A percentile compares a stretch with the other conserved stretches of the same genome.
phyloP scores from a whole-genome alignment of 2,329 filamentous ascomycete species.

The Cladosporium sp. region DNA sequence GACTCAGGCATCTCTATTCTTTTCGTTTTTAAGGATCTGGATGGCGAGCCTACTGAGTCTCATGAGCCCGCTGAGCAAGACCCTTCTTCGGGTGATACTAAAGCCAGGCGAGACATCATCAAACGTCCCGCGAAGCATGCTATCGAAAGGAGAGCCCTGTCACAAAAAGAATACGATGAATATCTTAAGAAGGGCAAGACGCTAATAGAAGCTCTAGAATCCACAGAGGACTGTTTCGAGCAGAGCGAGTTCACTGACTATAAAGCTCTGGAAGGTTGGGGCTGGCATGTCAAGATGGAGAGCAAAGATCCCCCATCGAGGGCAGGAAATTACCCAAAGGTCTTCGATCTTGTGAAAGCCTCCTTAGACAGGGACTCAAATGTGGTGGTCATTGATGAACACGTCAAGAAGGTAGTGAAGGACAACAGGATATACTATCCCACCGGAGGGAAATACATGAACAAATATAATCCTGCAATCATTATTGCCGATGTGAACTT shows the following conservation, averaged over 20 bases:
- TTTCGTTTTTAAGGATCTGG: neutral
- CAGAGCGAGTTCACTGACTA: neutral
- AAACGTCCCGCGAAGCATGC: too few relatives aligned
- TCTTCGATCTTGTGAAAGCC: neutral
- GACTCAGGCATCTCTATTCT: neutral
- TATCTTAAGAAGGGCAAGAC: neutral
- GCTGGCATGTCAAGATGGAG: neutral
- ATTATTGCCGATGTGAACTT: slow-evolving; percentile 4
- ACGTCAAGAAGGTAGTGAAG: neutral
- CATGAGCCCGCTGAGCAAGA: too few relatives aligned
- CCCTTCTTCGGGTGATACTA: too few relatives aligned
- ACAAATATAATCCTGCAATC: neutral
- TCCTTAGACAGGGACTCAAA: neutral
- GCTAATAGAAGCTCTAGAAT: neutral
- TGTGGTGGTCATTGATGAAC: neutral
- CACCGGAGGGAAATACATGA: neutral
- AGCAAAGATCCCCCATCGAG: neutral
- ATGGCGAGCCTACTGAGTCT: neutral
- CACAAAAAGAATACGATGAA: neutral
- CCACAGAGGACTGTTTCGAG: neutral
- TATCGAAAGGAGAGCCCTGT: too few relatives aligned
- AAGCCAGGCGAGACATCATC: too few relatives aligned
- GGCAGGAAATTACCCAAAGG: neutral
- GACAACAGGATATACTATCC: neutral
- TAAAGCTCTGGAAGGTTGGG: neutral